Conservation (phyloP, 176 grass and related monocot genomes). For the Avena eriantha region DNA sequence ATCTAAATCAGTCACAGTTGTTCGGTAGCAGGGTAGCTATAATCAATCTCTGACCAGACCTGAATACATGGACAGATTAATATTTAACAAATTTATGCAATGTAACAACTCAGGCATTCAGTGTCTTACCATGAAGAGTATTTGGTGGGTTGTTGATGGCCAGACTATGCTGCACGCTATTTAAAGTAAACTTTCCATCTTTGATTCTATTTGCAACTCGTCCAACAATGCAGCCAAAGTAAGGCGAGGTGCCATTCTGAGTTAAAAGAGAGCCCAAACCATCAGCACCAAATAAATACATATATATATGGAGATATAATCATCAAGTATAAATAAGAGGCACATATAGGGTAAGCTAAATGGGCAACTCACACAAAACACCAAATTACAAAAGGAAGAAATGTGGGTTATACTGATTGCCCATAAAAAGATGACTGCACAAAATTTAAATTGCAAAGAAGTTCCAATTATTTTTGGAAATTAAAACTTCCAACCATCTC, state of each 20-base stretch:
- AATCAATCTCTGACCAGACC: not conserved
- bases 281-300: conserved; percentile 29
- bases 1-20: not conserved
- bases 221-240: conserved; percentile 93
- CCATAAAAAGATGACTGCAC: not conserved
- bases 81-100: conserved; percentile 1
- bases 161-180: conserved; percentile 68
- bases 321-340: conserved; percentile 2
- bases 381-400: not conserved
- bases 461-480: not conserved
- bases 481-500: not conserved
- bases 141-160: conserved; percentile 76
- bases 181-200: conserved; percentile 73
- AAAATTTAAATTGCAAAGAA: not conserved
- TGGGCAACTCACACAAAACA: not conserved
- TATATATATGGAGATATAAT: conserved; percentile 7
- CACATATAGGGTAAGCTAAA: conserved; percentile 4
- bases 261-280: conserved; percentile 42
- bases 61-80: conserved; percentile 10
- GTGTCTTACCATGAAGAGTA: conserved; percentile 78
- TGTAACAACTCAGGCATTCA: not conserved
- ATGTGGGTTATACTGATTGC: not conserved
- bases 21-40: conserved; percentile 5
- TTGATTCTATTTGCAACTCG: conserved; percentile 94
- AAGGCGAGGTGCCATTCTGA: conserved; percentile 75